Base-by-base conservation (phyloP, 2,329 filamentous ascomycete genomes). In the Fusarium vanettenii region DNA sequence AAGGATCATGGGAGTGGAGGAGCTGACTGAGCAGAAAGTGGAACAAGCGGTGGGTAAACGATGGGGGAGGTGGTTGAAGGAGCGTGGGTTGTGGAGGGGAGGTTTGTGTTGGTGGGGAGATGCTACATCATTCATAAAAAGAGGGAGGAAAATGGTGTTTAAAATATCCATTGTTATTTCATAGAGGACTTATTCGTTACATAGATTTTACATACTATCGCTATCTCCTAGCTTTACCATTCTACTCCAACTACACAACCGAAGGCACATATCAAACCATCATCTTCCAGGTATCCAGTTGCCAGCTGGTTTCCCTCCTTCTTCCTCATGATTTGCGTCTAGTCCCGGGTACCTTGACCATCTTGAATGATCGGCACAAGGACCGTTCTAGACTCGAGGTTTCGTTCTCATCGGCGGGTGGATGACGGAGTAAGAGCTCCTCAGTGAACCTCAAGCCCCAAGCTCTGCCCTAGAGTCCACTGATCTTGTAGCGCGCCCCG, bases 401-500 rank as follows among this genome's bases (percentile, higher is more conserved):
- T 13, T 50, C 55, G 31, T 33, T 56, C 16, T 33, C 13, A 50
- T n/a, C 29, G 25, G 56, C 48, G 33, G 60, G 33, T 18, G 48
- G 45, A 41, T 41, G 25, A 7, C 35, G 35, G 7, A 8, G 16
- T 31, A 11, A 31, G 18, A 20, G 10, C 18, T 20, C 18, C 18
- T 52, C 18, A n/a, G 6, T 31, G 16, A 50, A 18, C 25, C 25
- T 48, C 14, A 1, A 48, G 14, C 45, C 16, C 59, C 70, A 52
- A 67, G 62, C 59, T 66, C 45, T 63, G 62, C 59, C 41, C 62
- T 64, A 39, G 20, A 63, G 20, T 18, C 66, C 41, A 39, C 45
- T 18, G 60, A 39, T 45, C 72, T 43, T 50, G 48, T 48, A 35
- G 59, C 29, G 48, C 62, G 59, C 69, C 72, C 72, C 65, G 59